Base-by-base conservation (phyloP, 371 early-diverging fungal genomes). In the Mortierella sp. region DNA sequence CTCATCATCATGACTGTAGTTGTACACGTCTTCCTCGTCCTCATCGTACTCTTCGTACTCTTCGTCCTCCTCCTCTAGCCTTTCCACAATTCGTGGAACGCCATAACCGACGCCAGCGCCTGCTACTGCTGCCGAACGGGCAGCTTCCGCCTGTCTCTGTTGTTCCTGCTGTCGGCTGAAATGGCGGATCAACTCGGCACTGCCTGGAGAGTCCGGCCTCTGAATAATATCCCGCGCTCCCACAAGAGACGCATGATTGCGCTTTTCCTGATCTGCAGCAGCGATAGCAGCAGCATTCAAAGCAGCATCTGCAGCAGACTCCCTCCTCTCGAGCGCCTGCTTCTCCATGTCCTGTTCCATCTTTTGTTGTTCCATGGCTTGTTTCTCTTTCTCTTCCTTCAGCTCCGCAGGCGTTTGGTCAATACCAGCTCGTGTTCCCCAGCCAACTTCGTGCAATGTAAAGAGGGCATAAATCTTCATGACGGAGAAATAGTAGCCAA, bases 381-480 rank as follows among this genome's bases (percentile, higher is more conserved):
- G 61, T 39, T 44, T 70, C 40, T 63, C 63, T 55, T 63, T 70
- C 43, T 71, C 68, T 19, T 67, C 61, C 10, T 52, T 60, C 40
- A 63, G 31, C 5, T 71, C 79, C 6, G 56, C 59, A 19, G 70
- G 68, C n/a, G 63, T 60, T 24, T 64, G 71, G 39, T 67, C 67
- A 21, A 80, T 64, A 49, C 90, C 90, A 9, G 80, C 81, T 29
- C 90, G 80, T 5, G 91, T 91, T 28, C 91, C 91, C 91, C 91
- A 91, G 7, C 85, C 89, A 48, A 88, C 88, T 34, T 85, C 83
- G 58, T 90, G 87, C 29, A 90, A 71, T 0, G 91, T 91, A 47
- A 87, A 90, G 19, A 90, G 74, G 24, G 89, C 89, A 61, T 88
- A 89, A 27, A 88, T 61, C 66, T 89, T 90, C 89, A 88, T 88